phyloP scores from a whole-genome alignment of 108 stramenopile species.

The Epithemia pelagica region DNA sequence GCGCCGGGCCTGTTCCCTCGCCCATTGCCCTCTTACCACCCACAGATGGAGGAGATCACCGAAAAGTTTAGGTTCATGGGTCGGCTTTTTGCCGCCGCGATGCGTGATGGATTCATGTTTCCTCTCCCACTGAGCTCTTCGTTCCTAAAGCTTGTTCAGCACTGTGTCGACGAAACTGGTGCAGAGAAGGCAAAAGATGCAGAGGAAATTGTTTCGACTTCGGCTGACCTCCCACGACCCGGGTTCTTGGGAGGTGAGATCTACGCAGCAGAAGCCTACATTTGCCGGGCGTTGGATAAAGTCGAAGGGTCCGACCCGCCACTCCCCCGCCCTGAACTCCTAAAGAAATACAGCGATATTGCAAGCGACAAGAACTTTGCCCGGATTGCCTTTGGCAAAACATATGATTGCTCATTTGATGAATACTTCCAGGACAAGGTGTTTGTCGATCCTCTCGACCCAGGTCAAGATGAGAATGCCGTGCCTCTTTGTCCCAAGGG shows the following conservation, averaged over 20 bases:
- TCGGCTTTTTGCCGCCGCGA: constrained; percentile 39
- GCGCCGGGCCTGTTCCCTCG: constrained; percentile 36
- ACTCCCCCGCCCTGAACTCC: constrained; percentile 9
- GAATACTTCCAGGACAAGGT: constrained; percentile 43
- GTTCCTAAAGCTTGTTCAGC: constrained; percentile 37
- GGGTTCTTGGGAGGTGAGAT: constrained; percentile 51
- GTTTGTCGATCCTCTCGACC: constrained; percentile 50
- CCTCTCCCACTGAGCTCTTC: constrained; percentile 38
- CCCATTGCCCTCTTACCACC: constrained; percentile 25
- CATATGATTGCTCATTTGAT: constrained; percentile 42
- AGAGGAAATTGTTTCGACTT: constrained; percentile 10
- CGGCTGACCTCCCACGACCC: constrained; percentile 41
- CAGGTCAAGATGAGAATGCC: constrained; percentile 30
- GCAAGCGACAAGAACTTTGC: constrained; percentile 31
- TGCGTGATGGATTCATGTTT: constrained; percentile 45
- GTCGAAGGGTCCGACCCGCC: constrained; percentile 22
- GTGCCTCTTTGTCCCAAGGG: constrained; percentile 32
- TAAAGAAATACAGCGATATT: constrained; percentile 18
- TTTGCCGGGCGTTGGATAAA: constrained; percentile 25
- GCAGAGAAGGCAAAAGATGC: constrained; percentile 8
- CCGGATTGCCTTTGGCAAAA: constrained; percentile 25
- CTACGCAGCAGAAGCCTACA: constrained; percentile 32
- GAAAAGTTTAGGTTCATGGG: constrained; percentile 41
- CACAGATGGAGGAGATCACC: constrained; percentile 15
- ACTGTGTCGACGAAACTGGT: constrained; percentile 4